Base-by-base conservation (phyloP, 148 eudicot species). In the Rheum nobile region DNA sequence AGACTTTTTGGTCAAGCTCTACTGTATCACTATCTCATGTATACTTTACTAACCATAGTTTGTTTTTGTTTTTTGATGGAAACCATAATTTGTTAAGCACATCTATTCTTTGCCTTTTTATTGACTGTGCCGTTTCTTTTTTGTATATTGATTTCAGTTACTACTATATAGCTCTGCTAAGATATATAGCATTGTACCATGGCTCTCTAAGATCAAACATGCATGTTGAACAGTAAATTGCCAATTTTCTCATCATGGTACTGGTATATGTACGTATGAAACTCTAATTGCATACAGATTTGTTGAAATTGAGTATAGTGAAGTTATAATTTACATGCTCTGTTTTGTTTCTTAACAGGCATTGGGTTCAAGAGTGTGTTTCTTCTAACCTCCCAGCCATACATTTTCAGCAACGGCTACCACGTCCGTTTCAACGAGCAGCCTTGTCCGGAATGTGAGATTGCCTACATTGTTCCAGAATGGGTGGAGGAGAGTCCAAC, bases 361-460 rank as follows among this genome's bases (percentile, higher is more conserved):
- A 87, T 89, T 34, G 90, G 89, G 26, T 89, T 89, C 81, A 90
- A 90, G 76, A 90, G 96, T 47, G 92, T 88, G 22, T 88, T 86
- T 75, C 88, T 90, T 42, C 76, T 90, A 29, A 84, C 90, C 16
- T 68, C 90, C 28, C 83, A 77, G 48, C 92, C 96, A 0, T 75
- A 84, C 77, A 79, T 84, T 10, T 73, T 81, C 22, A 84, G 86
- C 82, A 82, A 83, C 72, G 89, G 86, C 19, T 90, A 90, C 63
- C 89, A 85, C 70, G 87, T 90, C 50, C 75, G 82, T 5, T 90
- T 90, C 44, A 84, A 42, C 59, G 92, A 90, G 77, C 79, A 82
- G 11, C 96, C 96, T 38, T 84, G 90, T 74, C 72, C 81, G 11
- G 65, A 84, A 0, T 90, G 92, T 71, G 82, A 84, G 61, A 72